Conservation (phyloP, 306 rosid genomes). For the Glycine soja region DNA sequence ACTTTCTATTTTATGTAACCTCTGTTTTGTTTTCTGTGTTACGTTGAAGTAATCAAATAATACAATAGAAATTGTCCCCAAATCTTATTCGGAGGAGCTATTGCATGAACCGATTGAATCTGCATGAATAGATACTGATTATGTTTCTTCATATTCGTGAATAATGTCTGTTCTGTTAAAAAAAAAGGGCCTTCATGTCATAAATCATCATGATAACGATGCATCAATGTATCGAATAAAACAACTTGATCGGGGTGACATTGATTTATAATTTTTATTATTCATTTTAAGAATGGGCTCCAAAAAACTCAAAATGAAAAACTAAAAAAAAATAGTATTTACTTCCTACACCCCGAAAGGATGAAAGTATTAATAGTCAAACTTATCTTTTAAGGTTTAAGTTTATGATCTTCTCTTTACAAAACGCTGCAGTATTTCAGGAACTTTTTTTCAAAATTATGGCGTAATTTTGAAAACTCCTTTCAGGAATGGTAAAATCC, state of each 20-base stretch:
- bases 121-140: not conserved
- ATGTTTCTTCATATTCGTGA: not conserved
- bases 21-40: conserved; percentile 1
- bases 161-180: not conserved
- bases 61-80: not conserved
- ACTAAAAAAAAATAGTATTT: too few species aligned
- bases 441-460: too few species aligned
- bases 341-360: too few species aligned
- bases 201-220: not conserved
- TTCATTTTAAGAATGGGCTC: too few species aligned
- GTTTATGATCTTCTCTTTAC: too few species aligned
- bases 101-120: not conserved
- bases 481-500: too few species aligned
- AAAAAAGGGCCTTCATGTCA: not conserved
- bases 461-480: too few species aligned
- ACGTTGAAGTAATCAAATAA: not conserved
- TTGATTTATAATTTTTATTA: too few species aligned
- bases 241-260: not conserved
- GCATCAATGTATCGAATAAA: not conserved
- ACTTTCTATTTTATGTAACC: conserved; percentile 17
- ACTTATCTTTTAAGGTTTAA: too few species aligned
- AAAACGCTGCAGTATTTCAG: too few species aligned
- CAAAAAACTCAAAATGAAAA: too few species aligned
- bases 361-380: too few species aligned
- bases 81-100: not conserved